Evolutionary conservation across 2,329 filamentous ascomycete species (phyloP), one percentile per base, ranked within the genome.

Genomic region (Trichophyton equinum): DNA sequence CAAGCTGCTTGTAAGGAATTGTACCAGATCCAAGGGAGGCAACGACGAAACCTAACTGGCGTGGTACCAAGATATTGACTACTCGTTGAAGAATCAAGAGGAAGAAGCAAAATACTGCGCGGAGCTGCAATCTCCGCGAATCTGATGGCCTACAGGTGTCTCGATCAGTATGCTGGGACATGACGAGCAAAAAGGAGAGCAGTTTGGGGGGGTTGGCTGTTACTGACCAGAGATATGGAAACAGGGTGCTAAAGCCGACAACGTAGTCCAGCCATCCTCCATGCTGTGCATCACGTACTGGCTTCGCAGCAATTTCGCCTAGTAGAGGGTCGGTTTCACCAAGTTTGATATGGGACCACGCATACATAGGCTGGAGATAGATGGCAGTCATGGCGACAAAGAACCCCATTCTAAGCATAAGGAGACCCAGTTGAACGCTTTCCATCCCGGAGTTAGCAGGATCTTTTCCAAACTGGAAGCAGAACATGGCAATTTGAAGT

Each of bases 11-110:
- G 66, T 75, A 76, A 0, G 77, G 77, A 2, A 79, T 68, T 4
- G 67, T 70, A 1, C 76, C 77, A 25, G 73, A 67, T 4, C 75
- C 75, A 7, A 80, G 68, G 5, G 70, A 60, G 25, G 75, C 72
- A 4, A 79, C 74, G 0, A 80, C 68, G 0, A 65, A 61, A 22
- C 76, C 78, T 0, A 79, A 70, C 57, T 78, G 74, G 11, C 74
- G 61, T 0, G 78, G 78, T 0, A 75, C 77, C 38, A 76, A 47
- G 1, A 79, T 69, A 53, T 80, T 78, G 47, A 79, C 70, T 13
- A 73, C 65, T 1, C 78, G 75, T 63, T 80, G 77, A 4, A 64
- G 68, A 20, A 79, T 55, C 13, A 79, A 64, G 5, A 80, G 68
- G 2, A 74, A 3, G 5, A 79, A 57, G 60, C 77, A 78, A 7